phyloP scores from a whole-genome alignment of 345 rosid genomes.

The Erucastrum elatum region DNA sequence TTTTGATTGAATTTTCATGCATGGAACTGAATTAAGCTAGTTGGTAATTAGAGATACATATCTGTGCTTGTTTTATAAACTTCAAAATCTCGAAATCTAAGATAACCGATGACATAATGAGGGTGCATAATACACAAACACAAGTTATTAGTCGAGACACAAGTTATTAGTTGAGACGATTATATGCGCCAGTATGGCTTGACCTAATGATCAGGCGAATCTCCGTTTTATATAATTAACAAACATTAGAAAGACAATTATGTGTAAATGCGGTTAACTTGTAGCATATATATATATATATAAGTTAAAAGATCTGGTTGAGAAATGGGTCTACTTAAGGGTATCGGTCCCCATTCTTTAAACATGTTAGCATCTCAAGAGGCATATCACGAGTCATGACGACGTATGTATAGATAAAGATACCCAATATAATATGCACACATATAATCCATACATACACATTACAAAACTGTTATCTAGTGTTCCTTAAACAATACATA shows the following conservation, averaged over 20 bases:
- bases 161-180: conserved; percentile 14
- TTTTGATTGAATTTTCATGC: neutral
- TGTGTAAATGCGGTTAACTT: conserved; percentile 9
- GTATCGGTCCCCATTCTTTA: conserved; percentile 37
- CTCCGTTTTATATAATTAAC: conserved; percentile 23
- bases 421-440: neutral
- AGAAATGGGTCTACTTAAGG: conserved; percentile 14
- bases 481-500: neutral
- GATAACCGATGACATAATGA: neutral
- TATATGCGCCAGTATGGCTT: conserved; percentile 32
- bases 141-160: conserved; percentile 11
- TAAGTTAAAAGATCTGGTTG: conserved; percentile 14
- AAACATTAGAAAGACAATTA: conserved; percentile 18
- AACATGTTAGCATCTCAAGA: conserved; percentile 40
- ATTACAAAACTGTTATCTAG: neutral
- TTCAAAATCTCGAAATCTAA: neutral
- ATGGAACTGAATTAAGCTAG: neutral
- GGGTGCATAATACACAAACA: neutral
- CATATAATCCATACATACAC: neutral
- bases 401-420: conserved; percentile 5
- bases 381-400: conserved; percentile 22
- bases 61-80: neutral
- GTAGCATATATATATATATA: neutral
- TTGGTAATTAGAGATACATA: neutral
- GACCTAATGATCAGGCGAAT: conserved; percentile 17